These are phyloP conservation scores for Fusarium avenaceum DNA, from an alignment of 2,329 filamentous ascomycete species.

Conservation along the genomic window DNA sequence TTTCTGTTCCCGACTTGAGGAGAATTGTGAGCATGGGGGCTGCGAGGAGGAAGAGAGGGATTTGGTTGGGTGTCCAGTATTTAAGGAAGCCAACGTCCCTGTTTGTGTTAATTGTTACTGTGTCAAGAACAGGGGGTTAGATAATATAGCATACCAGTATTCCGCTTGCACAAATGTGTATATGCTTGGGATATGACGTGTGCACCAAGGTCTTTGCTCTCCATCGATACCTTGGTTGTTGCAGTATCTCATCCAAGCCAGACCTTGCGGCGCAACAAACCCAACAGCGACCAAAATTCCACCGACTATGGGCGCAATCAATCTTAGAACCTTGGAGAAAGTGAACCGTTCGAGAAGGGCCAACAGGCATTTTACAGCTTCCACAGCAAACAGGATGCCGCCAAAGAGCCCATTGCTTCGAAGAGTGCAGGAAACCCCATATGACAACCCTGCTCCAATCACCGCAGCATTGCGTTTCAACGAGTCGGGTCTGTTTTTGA, in stretches of 20 bases:
- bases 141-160: slow-evolving; percentile 80
- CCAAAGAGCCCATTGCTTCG: slow-evolving; percentile 90
- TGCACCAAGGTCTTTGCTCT: slow-evolving; percentile 79
- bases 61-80: slow-evolving; percentile 90
- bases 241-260: slow-evolving; percentile 83
- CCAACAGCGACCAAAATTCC: slow-evolving; percentile 78
- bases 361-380: slow-evolving; percentile 60
- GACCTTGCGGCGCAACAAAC: slow-evolving; percentile 77
- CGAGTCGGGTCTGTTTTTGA: slow-evolving; percentile 46
- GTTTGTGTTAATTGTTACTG: slow-evolving; percentile 34
- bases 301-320: slow-evolving; percentile 72
- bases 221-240: slow-evolving; percentile 38
- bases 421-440: slow-evolving; percentile 79
- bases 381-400: slow-evolving; percentile 79
- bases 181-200: slow-evolving; percentile 80
- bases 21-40: slow-evolving; percentile 78
- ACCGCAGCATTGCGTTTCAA: slow-evolving; percentile 63
- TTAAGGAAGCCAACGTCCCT: slow-evolving; percentile 90
- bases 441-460: slow-evolving; percentile 74
- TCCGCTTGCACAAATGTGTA: slow-evolving; percentile 89
- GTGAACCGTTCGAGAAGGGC: slow-evolving; percentile 48
- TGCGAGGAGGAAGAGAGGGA: slow-evolving; percentile 89
- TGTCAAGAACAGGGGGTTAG: slow-evolving; percentile 14
- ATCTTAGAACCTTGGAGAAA: slow-evolving; percentile 61
- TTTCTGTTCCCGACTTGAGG: slow-evolving; percentile 68